Percentiles rank a stretch among this genome's conserved stretches.
These are phyloP conservation scores for Begonia fuchsioides DNA, from an alignment of 306 rosid species.

Conservation along the genomic window DNA sequence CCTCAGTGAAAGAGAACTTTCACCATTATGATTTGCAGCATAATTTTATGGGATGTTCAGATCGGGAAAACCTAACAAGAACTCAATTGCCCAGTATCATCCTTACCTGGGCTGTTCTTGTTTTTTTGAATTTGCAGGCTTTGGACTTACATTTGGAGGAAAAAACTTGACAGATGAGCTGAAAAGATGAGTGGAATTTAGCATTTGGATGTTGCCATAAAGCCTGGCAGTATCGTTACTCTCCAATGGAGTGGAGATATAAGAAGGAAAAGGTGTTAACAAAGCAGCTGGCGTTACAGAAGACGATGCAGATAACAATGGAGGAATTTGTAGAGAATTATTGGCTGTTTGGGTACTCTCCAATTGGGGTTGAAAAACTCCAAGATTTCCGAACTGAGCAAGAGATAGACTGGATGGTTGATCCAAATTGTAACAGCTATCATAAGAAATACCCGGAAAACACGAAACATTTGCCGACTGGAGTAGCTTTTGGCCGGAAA, in stretches of 20 bases:
- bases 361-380: conserved; percentile 25
- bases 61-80: too few relatives aligned
- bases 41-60: too few relatives aligned
- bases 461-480: conserved; percentile 20
- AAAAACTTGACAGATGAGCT: too few relatives aligned
- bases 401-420: conserved; percentile 38
- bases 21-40: too few relatives aligned
- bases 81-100: too few relatives aligned
- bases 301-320: conserved; percentile 13
- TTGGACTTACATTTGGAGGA: too few relatives aligned
- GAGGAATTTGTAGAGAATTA: neutral
- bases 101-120: too few relatives aligned
- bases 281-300: conserved; percentile 18
- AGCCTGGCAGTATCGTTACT: too few relatives aligned
- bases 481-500: conserved; percentile 42
- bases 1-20: too few relatives aligned
- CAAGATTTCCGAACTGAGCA: conserved; percentile 51
- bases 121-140: too few relatives aligned
- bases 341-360: conserved; percentile 17
- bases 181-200: conserved; percentile 16
- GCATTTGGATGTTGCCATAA: conserved; percentile 25
- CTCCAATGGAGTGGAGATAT: conserved; percentile 21
- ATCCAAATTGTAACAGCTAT: conserved; percentile 21
- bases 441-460: conserved; percentile 25
- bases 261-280: conserved; percentile 33